Conservation (phyloP, 225 moss, liverwort and hornwort genomes). For the Rhytidiadelphus loreus region DNA sequence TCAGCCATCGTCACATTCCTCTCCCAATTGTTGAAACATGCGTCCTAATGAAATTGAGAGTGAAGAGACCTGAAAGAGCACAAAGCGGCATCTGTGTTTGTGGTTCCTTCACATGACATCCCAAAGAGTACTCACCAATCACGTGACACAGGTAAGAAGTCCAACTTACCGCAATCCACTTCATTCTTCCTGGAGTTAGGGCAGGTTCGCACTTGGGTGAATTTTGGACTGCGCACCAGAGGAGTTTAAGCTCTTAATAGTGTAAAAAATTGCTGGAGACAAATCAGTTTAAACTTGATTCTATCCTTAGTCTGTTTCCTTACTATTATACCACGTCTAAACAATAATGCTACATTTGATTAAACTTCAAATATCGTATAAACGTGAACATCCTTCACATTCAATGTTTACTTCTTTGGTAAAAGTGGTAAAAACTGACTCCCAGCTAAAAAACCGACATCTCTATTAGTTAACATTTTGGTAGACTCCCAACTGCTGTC, state of each 20-base stretch:
- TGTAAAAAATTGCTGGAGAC: background rate
- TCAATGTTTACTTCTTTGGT: background rate
- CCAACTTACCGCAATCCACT: background rate
- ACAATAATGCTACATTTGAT: background rate
- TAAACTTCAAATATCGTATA: background rate
- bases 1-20: background rate
- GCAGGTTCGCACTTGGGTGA: background rate
- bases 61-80: slow-evolving; percentile 13
- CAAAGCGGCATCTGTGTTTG: background rate
- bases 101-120: background rate
- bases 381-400: background rate
- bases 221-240: background rate
- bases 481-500: slow-evolving; percentile 20
- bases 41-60: background rate
- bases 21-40: background rate
- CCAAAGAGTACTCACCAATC: background rate
- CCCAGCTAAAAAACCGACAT: slow-evolving; percentile 1
- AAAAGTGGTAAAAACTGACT: slow-evolving; percentile 10
- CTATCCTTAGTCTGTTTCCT: background rate
- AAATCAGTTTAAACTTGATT: background rate
- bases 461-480: slow-evolving; percentile 1
- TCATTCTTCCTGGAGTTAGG: background rate
- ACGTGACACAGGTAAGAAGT: background rate
- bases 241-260: background rate
- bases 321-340: background rate